Base-by-base conservation (phyloP, 495 filamentous ascomycete species). In the Mytilinidion resinicola region DNA sequence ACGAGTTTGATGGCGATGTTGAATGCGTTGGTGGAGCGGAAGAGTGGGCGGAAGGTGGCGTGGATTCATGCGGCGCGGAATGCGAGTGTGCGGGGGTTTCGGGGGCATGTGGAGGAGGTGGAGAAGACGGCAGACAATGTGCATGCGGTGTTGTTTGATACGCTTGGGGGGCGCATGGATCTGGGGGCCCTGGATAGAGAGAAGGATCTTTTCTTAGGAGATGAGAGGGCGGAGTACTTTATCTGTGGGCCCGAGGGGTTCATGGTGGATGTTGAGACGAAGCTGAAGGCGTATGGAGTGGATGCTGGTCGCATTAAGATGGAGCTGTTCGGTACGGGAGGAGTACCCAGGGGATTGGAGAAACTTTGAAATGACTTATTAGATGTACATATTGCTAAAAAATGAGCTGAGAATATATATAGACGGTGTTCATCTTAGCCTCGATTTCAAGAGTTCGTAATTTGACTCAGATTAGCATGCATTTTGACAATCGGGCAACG, bases 1-100 rank as follows among this genome's bases (percentile, higher is more conserved):
- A 86, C 87, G 4, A 82, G 84, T 1, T 75, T 89, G 72, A 75
- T 84, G 17, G 78, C 82, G 41, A 89, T 89, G 46, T 71, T 88
- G 58, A 85, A 88, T 70, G 77, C 79, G 11, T 67, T 83, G 46
- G 66, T 75, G 4, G 69, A 73, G 36, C 67, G 72, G 2, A 60
- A 74, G 25, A 72, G 75, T 5, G 55, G 60, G 11, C 76, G 80
- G 55, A 76, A 70, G 50, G 72, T 89, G 44, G 77, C 80, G 36
- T 87, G 81, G 70, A 75, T 88, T 60, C 84, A 89, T 67, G 83
- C 76, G 9, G 79, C 80, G 0, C 77, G 80, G 12, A 77, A 68
- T 34, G 62, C 74, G 0, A 61, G 73, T 8, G 69, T 68, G 21
- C 73, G 77, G 47, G 80, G 82, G 0, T 84, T 86, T 64, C 70